These are phyloP conservation scores for Croton laevigatus DNA, from an alignment of 441 rosid genomes.

Conservation along the genomic window DNA sequence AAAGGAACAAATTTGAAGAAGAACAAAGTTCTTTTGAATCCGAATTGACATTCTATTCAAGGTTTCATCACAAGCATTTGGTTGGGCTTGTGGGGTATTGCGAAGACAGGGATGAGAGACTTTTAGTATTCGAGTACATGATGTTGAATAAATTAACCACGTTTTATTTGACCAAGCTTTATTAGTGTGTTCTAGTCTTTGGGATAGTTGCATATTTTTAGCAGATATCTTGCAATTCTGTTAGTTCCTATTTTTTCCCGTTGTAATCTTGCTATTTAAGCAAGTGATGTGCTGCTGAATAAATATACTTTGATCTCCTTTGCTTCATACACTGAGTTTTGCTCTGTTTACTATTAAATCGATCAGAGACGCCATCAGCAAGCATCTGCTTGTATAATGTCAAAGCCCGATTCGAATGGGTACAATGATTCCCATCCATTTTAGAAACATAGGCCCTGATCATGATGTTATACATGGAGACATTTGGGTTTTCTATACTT, in stretches of 20 bases:
- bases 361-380: slow-evolving; percentile 36
- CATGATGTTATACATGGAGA: slow-evolving; percentile 43
- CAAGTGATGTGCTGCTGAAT: no score
- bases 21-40: slow-evolving; percentile 72
- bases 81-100: slow-evolving; percentile 80
- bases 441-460: slow-evolving; percentile 48
- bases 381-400: slow-evolving; percentile 45
- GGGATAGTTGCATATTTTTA: no score
- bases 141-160: no score
- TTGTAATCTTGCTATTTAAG: no score
- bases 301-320: no score
- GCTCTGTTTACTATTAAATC: slow-evolving; percentile 26
- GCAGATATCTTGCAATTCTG: no score
- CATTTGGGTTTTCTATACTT: slow-evolving; percentile 29
- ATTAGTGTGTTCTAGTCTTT: no score
- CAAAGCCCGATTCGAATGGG: slow-evolving; percentile 17
- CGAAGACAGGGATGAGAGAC: slow-evolving; percentile 63
- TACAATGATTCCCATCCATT: slow-evolving; percentile 6
- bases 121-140: slow-evolving; percentile 81
- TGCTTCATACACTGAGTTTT: no score
- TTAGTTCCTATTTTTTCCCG: no score
- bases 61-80: slow-evolving; percentile 77
- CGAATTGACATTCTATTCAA: slow-evolving; percentile 56
- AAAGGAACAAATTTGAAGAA: slow-evolving; percentile 50
- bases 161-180: no score